phyloP scores from a whole-genome alignment of 495 filamentous ascomycete genomes.

The Podospora bellae-mahoneyi region DNA sequence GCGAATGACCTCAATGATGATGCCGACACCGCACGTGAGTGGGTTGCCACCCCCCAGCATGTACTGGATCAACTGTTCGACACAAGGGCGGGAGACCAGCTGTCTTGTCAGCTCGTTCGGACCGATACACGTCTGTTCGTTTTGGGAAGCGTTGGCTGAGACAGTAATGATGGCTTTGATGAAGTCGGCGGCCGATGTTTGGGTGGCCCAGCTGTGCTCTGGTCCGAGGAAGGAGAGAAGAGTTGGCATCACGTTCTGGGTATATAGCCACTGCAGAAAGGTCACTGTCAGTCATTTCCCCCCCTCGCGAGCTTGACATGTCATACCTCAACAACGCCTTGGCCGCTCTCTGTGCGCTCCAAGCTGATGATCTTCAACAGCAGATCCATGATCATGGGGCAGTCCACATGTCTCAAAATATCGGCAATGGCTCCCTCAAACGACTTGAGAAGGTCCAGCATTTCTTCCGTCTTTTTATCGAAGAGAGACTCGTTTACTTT shows the following conservation, averaged over 20 bases:
- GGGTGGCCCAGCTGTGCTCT: slow-evolving; percentile 76
- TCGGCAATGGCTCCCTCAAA: slow-evolving; percentile 75
- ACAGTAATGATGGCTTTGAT: slow-evolving; percentile 99
- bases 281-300: neutral
- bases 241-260: slow-evolving; percentile 82
- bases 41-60: slow-evolving; percentile 96
- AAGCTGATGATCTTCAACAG: slow-evolving; percentile 95
- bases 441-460: slow-evolving; percentile 83
- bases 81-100: slow-evolving; percentile 83
- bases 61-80: slow-evolving; percentile 74
- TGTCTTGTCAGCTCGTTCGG: slow-evolving; percentile 95
- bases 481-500: slow-evolving; percentile 96
- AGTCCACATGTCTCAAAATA: slow-evolving; percentile 92
- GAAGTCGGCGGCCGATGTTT: slow-evolving; percentile 96
- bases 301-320: neutral
- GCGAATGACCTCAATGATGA: slow-evolving; percentile 96
- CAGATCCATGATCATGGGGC: slow-evolving; percentile 98
- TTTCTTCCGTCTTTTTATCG: slow-evolving; percentile 96
- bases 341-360: slow-evolving; percentile 86
- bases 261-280: slow-evolving; percentile 77
- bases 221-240: slow-evolving; percentile 84
- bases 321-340: slow-evolving; percentile 90
- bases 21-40: slow-evolving; percentile 93
- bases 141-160: slow-evolving; percentile 95
- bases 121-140: slow-evolving; percentile 95